Percentiles rank a stretch among this genome's conserved stretches.
Evolutionary conservation across 148 eudicot species (phyloP).

Genomic region (Rhododendron ferrugineum): DNA sequence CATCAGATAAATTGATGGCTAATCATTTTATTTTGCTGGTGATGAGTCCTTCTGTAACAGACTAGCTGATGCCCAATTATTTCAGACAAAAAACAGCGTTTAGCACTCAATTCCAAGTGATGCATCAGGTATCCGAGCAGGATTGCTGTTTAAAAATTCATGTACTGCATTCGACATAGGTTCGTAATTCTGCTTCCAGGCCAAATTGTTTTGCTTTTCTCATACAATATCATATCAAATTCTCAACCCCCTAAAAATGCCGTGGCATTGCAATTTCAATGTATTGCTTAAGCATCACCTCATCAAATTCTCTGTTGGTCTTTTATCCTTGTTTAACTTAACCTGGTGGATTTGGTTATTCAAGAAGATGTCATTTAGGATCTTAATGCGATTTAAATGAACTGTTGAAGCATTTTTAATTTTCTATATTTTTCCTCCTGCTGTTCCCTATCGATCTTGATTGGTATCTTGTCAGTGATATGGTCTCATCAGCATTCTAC

Average conservation of each 20-base stretch:
- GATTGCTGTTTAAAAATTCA: background rate
- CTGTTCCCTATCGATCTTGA: background rate
- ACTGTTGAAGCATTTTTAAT: background rate
- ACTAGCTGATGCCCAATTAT: constrained; percentile 59
- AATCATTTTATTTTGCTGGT: constrained; percentile 34
- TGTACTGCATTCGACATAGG: background rate
- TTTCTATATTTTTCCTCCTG: background rate
- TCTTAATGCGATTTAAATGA: background rate
- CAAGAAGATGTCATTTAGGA: background rate
- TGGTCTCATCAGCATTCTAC: background rate
- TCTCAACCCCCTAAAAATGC: background rate
- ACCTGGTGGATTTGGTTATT: background rate
- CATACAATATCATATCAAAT: background rate
- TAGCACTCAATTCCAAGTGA: background rate
- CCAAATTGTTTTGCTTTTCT: background rate
- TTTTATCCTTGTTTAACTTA: background rate
- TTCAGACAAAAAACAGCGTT: constrained; percentile 32
- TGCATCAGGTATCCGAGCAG: background rate
- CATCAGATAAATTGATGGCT: constrained; percentile 21
- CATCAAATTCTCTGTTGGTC: background rate
- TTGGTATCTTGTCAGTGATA: background rate
- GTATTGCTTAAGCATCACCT: background rate
- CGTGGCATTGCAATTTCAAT: background rate
- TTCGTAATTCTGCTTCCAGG: background rate
- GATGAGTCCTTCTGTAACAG: constrained; percentile 45